A percentile compares a stretch with the other conserved stretches of the same genome.
Conservation (phyloP, 371 early-diverging fungal species). For the Apophysomyces variabilis region DNA sequence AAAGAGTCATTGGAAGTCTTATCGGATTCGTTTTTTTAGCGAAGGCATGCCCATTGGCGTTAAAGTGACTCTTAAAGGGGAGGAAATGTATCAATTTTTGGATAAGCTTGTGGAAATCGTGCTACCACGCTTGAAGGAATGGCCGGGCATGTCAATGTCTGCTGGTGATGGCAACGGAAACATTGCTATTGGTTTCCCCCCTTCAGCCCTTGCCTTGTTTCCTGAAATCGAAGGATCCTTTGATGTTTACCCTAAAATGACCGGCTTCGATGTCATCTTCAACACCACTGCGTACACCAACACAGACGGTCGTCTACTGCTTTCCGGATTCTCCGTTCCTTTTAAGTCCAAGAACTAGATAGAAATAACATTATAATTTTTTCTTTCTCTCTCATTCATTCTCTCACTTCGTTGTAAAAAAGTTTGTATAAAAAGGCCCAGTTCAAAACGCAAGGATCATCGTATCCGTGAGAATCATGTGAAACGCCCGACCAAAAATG, state of each 20-base stretch:
- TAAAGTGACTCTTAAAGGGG: constrained; percentile 78
- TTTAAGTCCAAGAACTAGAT: constrained; percentile 56
- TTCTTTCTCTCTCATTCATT: background rate
- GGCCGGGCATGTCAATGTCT: constrained; percentile 77
- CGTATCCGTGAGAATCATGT: constrained; percentile 2
- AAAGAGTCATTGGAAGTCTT: background rate
- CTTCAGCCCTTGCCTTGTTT: constrained; percentile 87
- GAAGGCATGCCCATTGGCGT: constrained; percentile 91
- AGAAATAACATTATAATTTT: background rate
- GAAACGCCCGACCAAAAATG: background rate
- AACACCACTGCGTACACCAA: constrained; percentile 86
- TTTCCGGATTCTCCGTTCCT: constrained; percentile 92
- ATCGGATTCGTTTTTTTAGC: constrained; percentile 26
- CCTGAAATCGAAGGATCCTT: constrained; percentile 96
- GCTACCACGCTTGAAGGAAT: constrained; percentile 93
- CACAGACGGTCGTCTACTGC: constrained; percentile 80
- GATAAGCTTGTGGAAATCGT: constrained; percentile 95
- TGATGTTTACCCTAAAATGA: constrained; percentile 89
- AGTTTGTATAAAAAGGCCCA: constrained; percentile 4
- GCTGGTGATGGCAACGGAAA: constrained; percentile 86
- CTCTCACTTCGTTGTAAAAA: constrained; percentile 3
- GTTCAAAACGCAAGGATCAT: constrained; percentile 9
- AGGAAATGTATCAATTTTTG: constrained; percentile 91
- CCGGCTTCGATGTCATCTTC: constrained; percentile 86
- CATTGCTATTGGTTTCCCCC: constrained; percentile 83